A percentile compares a stretch with the other conserved stretches of the same genome.
Evolutionary conservation across 148 eudicot species (phyloP).

Genomic region (Camellia granthamiana): DNA sequence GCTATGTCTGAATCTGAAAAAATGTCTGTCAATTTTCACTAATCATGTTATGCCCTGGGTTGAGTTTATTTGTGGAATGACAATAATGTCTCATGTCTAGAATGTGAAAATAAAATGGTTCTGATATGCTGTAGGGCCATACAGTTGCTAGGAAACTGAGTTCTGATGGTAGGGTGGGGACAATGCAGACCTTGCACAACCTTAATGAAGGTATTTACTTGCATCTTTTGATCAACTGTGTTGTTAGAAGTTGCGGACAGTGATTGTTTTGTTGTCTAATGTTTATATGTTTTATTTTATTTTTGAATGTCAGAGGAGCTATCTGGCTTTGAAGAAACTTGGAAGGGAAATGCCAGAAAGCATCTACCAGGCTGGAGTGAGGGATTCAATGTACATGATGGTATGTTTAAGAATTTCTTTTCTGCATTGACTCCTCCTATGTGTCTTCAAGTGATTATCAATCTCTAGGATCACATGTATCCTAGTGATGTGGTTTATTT

Average conservation of each 20-base stretch:
- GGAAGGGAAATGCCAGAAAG: slow-evolving; percentile 75
- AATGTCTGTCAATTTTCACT: not conserved
- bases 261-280: not conserved
- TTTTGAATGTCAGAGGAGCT: slow-evolving; percentile 56
- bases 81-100: not conserved
- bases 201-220: slow-evolving; percentile 58
- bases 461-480: not conserved
- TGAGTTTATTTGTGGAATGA: not conserved
- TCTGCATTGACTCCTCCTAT: not conserved
- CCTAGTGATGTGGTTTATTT: not conserved
- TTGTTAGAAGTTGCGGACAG: not conserved
- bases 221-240: not conserved
- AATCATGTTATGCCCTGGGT: not conserved
- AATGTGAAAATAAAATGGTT: not conserved
- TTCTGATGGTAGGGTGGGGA: slow-evolving; percentile 84
- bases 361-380: slow-evolving; percentile 59
- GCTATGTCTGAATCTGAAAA: not conserved
- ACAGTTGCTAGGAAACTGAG: slow-evolving; percentile 72
- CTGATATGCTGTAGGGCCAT: slow-evolving; percentile 59
- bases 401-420: slow-evolving; percentile 14
- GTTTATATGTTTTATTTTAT: not conserved
- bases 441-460: not conserved
- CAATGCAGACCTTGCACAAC: slow-evolving; percentile 78
- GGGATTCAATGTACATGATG: slow-evolving; percentile 37
- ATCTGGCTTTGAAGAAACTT: slow-evolving; percentile 70